phyloP scores from a whole-genome alignment of 768 basidiomycete species.

The Hebeloma cylindrosporum region DNA sequence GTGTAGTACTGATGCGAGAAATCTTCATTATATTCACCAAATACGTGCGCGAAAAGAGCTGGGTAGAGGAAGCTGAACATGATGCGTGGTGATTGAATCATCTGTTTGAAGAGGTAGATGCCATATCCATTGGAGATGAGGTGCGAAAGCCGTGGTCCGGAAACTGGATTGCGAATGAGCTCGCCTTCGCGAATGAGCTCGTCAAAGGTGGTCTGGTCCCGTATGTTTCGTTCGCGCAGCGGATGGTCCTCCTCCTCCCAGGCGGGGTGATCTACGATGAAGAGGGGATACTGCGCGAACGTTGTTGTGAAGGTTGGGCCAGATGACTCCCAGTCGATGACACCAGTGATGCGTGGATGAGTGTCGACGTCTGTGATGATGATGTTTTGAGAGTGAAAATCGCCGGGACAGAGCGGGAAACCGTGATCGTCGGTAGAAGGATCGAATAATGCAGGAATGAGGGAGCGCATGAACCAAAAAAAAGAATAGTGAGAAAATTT shows the following conservation, averaged over 20 bases:
- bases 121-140: not conserved
- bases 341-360: conserved; percentile 2
- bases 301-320: conserved; percentile 3
- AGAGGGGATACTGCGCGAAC: conserved; percentile 9
- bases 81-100: not conserved
- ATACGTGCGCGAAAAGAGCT: not conserved
- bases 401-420: conserved; percentile 18
- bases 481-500: not conserved
- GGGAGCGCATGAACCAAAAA: conserved; percentile 6
- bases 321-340: conserved; percentile 24
- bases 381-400: conserved; percentile 25
- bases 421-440: conserved; percentile 12
- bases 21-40: not conserved
- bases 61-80: not conserved
- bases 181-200: conserved; percentile 5
- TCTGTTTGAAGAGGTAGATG: not conserved
- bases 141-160: not conserved
- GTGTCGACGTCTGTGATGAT: conserved; percentile 14
- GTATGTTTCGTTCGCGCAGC: conserved; percentile 2
- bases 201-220: conserved; percentile 10
- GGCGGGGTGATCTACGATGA: conserved; percentile 8
- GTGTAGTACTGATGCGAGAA: not conserved
- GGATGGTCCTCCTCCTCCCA: conserved; percentile 9
- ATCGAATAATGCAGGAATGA: conserved; percentile 13
- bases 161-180: not conserved